Conservation (phyloP, 1,139 yeast genomes). For the Debaryomyces robertsiae region DNA sequence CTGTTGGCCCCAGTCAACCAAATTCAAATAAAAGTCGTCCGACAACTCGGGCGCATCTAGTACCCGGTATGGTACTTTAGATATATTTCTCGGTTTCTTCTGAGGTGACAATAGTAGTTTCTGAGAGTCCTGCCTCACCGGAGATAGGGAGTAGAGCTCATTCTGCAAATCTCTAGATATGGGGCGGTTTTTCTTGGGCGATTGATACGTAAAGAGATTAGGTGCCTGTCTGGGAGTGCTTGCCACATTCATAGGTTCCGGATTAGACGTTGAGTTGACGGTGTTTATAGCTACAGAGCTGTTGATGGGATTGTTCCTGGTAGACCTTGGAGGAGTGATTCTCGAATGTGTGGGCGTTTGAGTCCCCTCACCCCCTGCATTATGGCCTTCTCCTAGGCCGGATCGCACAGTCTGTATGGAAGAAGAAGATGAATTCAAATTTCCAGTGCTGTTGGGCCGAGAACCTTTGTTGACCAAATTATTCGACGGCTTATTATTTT, state of each 20-base stretch:
- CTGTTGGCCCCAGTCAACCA: constrained; percentile 95
- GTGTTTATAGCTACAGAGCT: constrained; percentile 4
- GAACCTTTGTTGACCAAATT: constrained; percentile 3
- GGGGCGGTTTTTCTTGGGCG: constrained; percentile 65
- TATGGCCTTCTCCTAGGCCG: constrained; percentile 7
- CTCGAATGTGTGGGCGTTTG: constrained; percentile 13
- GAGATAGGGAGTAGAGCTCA: constrained; percentile 79
- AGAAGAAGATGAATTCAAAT: constrained; percentile 14
- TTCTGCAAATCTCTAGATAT: constrained; percentile 63
- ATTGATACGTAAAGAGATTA: constrained; percentile 69
- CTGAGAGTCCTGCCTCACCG: constrained; percentile 89
- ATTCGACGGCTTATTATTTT: constrained; percentile 8
- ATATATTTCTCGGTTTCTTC: constrained; percentile 72
- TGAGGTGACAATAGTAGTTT: constrained; percentile 77
- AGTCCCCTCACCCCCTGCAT: constrained; percentile 4
- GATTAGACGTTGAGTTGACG: constrained; percentile 11
- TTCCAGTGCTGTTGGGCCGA: constrained; percentile 29
- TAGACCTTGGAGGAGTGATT: constrained; percentile 26
- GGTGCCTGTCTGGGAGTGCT: constrained; percentile 58
- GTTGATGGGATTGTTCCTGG: constrained; percentile 12
- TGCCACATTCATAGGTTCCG: constrained; percentile 29
- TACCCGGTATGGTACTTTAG: constrained; percentile 89
- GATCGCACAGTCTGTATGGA: constrained; percentile 13
- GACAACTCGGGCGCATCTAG: constrained; percentile 95
- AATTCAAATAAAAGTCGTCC: constrained; percentile 89